These are phyloP conservation scores for Fimicolochytrium jonesii DNA, from an alignment of 192 early-diverging fungal genomes.

Conservation along the genomic window DNA sequence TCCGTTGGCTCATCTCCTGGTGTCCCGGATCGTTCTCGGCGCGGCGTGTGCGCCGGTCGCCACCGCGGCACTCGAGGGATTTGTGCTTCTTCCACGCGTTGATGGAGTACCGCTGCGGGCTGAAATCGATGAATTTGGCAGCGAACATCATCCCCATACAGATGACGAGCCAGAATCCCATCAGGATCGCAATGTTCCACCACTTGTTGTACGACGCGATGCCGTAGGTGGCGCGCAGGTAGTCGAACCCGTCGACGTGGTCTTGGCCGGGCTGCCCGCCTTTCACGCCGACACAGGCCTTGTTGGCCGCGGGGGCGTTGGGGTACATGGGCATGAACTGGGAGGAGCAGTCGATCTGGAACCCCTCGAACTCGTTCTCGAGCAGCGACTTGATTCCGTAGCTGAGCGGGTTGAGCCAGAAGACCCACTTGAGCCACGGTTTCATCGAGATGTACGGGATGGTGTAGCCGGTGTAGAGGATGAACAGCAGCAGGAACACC, in stretches of 20 bases:
- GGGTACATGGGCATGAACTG: constrained; percentile 6
- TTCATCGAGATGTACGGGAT: constrained; percentile 57
- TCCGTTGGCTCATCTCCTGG: neutral
- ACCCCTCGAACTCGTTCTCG: constrained; percentile 58
- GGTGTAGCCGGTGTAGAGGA: constrained; percentile 60
- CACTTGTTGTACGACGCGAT: constrained; percentile 21
- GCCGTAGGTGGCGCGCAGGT: constrained; percentile 6
- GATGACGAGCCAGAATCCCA: constrained; percentile 27
- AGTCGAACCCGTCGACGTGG: constrained; percentile 9
- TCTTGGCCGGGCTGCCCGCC: constrained; percentile 9
- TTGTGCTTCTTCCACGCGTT: constrained; percentile 20
- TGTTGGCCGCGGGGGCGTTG: neutral
- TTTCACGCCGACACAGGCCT: constrained; percentile 15
- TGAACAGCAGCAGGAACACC: constrained; percentile 46
- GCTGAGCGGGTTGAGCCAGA: constrained; percentile 60
- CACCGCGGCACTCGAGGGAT: neutral
- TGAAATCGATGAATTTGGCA: constrained; percentile 11
- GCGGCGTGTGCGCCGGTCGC: neutral
- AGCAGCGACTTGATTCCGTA: constrained; percentile 58
- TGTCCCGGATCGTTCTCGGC: neutral
- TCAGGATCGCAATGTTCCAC: constrained; percentile 33
- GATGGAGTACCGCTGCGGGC: constrained; percentile 3
- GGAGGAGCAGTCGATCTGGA: constrained; percentile 1
- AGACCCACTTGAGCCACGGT: constrained; percentile 61
- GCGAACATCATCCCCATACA: constrained; percentile 15